Evolutionary conservation across 192 early-diverging fungal species (phyloP).

Genomic region (Irineochytrium annulatum): DNA sequence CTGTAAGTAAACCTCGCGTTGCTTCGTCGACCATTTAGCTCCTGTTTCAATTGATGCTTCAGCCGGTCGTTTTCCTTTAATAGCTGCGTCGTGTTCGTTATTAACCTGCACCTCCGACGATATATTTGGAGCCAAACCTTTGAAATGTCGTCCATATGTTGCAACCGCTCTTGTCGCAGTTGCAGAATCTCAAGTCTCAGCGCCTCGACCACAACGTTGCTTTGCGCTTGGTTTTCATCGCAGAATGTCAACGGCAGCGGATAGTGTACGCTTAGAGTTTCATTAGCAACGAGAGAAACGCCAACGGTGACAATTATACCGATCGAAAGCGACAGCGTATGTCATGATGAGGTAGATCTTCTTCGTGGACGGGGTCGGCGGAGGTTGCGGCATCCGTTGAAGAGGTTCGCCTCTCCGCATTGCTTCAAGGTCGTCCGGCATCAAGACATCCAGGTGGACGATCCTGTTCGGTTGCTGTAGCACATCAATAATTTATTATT

Average conservation of each 20-base stretch:
- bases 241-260: conserved; percentile 39
- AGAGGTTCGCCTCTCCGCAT: background rate
- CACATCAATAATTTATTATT: background rate
- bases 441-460: conserved; percentile 31
- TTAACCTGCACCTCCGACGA: background rate
- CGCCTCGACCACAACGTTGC: background rate
- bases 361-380: background rate
- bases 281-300: background rate
- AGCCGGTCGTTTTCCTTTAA: conserved; percentile 44
- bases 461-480: conserved; percentile 9
- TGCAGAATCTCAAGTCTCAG: conserved; percentile 12
- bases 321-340: conserved; percentile 48
- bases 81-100: no score
- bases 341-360: conserved; percentile 49
- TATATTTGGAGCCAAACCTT: conserved; percentile 11
- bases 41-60: conserved; percentile 33
- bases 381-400: background rate
- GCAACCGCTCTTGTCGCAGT: conserved; percentile 17
- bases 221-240: conserved; percentile 1
- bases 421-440: conserved; percentile 24
- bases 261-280: conserved; percentile 44
- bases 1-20: no score
- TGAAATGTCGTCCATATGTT: conserved; percentile 30
- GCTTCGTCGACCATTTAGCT: no score
- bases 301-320: conserved; percentile 17